Evolutionary conservation across 805 yeast species (phyloP).

Genomic region (Candida berthetii): DNA sequence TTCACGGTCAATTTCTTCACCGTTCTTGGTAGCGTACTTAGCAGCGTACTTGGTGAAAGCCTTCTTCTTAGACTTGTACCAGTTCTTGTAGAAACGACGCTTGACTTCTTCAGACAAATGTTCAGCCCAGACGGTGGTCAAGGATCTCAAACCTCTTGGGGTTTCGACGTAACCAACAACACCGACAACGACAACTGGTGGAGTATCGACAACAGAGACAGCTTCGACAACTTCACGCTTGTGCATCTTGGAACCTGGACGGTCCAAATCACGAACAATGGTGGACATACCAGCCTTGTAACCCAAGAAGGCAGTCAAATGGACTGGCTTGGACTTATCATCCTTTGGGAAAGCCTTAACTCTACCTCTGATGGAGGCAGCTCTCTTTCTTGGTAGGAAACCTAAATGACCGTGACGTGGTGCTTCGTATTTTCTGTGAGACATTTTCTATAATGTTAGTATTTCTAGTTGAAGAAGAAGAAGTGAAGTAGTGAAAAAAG

Average conservation of each 20-base stretch:
- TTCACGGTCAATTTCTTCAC: constrained; percentile 87
- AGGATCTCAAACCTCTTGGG: constrained; percentile 99
- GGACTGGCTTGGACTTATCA: constrained; percentile 95
- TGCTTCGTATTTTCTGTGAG: constrained; percentile 99
- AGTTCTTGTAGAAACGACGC: constrained; percentile 99
- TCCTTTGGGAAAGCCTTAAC: constrained; percentile 99
- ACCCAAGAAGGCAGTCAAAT: constrained; percentile 99
- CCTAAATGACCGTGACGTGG: constrained; percentile 99
- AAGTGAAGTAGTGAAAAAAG: constrained; percentile 9
- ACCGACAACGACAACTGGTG: constrained; percentile 98
- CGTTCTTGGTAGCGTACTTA: constrained; percentile 89
- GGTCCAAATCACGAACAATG: constrained; percentile 99
- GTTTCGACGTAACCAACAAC: constrained; percentile 99
- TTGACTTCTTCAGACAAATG: constrained; percentile 98
- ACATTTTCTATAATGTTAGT: constrained; percentile 48
- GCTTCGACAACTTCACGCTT: constrained; percentile 99
- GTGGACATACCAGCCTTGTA: constrained; percentile 99
- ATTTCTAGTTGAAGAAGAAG: constrained; percentile 16
- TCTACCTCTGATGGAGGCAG: constrained; percentile 97
- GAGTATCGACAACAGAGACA: constrained; percentile 98
- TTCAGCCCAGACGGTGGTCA: constrained; percentile 99
- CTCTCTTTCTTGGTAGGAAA: constrained; percentile 99
- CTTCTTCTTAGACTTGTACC: constrained; percentile 99
- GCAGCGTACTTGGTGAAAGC: constrained; percentile 99
- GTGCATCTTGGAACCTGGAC: constrained; percentile 99